phyloP scores from a whole-genome alignment of 768 basidiomycete genomes.

The Termitomyces sp. region DNA sequence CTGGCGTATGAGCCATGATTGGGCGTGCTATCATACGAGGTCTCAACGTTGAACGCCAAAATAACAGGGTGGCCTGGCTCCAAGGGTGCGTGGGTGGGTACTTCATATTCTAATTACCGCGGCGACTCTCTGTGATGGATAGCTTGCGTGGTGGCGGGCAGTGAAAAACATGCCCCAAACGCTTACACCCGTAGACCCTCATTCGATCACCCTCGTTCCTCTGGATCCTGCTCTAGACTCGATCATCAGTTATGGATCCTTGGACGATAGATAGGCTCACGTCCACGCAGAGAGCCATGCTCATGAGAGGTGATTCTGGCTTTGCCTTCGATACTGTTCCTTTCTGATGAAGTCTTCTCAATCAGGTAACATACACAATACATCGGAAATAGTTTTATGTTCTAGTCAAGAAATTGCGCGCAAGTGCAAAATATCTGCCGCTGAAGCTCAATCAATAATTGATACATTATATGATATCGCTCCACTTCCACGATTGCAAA shows the following conservation, averaged over 20 bases:
- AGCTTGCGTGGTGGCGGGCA: no score
- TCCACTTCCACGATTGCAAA: conserved; percentile 29
- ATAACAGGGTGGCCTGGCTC: no score
- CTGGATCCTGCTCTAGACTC: no score
- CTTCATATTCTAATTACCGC: no score
- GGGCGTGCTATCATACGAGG: no score
- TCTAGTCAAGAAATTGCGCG: conserved; percentile 47
- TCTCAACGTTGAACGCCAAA: no score
- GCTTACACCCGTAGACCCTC: no score
- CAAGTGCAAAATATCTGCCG: conserved; percentile 44
- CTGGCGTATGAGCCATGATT: no score
- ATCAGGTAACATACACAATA: conserved; percentile 42
- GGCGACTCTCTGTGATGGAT: no score
- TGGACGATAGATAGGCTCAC: conserved; percentile 2
- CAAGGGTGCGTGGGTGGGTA: no score
- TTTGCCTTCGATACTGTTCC: neutral
- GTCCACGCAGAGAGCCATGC: conserved; percentile 4
- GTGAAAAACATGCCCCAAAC: no score
- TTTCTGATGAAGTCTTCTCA: neutral
- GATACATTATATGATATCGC: conserved; percentile 38
- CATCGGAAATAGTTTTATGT: conserved; percentile 45
- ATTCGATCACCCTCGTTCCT: no score
- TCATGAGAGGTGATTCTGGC: conserved; percentile 25
- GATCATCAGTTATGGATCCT: neutral
- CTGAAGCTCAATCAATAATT: conserved; percentile 46